Evolutionary conservation across 192 early-diverging fungal species (phyloP).

Genomic region (Coemansia sp.): DNA sequence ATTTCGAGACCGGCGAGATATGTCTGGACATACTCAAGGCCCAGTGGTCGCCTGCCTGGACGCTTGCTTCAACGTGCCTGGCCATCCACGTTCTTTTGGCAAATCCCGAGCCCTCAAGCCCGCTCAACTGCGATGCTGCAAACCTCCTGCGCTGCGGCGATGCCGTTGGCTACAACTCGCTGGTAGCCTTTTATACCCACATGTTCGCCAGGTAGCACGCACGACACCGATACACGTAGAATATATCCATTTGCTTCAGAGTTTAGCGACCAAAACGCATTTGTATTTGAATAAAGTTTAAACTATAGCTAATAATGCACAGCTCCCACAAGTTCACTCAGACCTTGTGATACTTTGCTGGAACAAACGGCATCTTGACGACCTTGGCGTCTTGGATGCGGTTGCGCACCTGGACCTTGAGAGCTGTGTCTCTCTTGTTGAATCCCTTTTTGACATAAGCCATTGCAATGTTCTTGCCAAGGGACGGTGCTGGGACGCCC

Average conservation of each 20-base stretch:
- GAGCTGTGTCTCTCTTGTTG: conserved; percentile 89
- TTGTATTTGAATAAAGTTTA: conserved; percentile 8
- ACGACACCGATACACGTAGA: not conserved
- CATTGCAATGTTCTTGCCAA: conserved; percentile 98
- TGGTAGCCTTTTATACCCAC: conserved; percentile 83
- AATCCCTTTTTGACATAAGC: conserved; percentile 86
- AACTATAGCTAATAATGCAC: not conserved
- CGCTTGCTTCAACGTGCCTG: conserved; percentile 77
- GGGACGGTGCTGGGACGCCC: conserved; percentile 86
- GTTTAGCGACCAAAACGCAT: not conserved
- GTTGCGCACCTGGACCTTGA: conserved; percentile 89
- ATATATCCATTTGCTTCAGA: not conserved
- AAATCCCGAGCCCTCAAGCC: conserved; percentile 85
- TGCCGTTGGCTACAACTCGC: conserved; percentile 77
- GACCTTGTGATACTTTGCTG: conserved; percentile 72
- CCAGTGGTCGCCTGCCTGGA: conserved; percentile 96
- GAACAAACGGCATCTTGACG: conserved; percentile 96
- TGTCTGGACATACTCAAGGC: conserved; percentile 94
- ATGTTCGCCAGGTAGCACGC: conserved; percentile 60
- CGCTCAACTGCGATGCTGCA: conserved; percentile 94
- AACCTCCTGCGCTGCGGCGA: conserved; percentile 90
- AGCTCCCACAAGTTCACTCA: too few species aligned
- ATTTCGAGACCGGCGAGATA: conserved; percentile 94
- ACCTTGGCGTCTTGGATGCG: conserved; percentile 79
- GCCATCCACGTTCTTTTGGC: conserved; percentile 84